phyloP scores from a whole-genome alignment of 352 stramenopile genomes.

The Globisporangium abappressorium region DNA sequence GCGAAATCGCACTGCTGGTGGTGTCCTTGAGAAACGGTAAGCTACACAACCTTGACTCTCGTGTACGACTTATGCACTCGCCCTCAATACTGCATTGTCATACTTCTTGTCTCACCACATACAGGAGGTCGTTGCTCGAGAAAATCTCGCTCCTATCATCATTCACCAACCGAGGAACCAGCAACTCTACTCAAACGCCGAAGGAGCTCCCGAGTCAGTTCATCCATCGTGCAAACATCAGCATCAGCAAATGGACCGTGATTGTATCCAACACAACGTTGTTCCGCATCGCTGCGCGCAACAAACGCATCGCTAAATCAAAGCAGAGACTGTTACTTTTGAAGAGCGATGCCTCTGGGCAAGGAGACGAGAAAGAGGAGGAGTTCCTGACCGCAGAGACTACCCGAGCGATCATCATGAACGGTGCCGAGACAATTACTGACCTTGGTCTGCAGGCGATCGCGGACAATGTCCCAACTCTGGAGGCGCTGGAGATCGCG shows the following conservation, averaged over 20 bases:
- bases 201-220: slow-evolving; percentile 65
- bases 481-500: slow-evolving; percentile 61
- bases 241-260: slow-evolving; percentile 63
- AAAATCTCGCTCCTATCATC: slow-evolving; percentile 18
- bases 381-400: slow-evolving; percentile 12
- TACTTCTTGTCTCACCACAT: neutral
- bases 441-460: slow-evolving; percentile 53
- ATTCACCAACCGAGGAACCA: neutral
- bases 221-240: slow-evolving; percentile 45
- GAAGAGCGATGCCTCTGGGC: neutral
- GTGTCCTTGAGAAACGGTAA: neutral
- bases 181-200: slow-evolving; percentile 3
- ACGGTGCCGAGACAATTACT: slow-evolving; percentile 64
- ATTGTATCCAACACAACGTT: slow-evolving; percentile 68
- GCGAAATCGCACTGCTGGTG: neutral
- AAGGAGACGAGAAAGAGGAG: neutral
- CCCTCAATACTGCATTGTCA: neutral
- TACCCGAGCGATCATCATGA: slow-evolving; percentile 52
- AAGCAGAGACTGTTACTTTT: slow-evolving; percentile 22
- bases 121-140: slow-evolving; percentile 7
- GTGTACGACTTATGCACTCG: neutral
- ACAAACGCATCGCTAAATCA: slow-evolving; percentile 40
- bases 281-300: slow-evolving; percentile 55
- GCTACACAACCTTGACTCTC: neutral
- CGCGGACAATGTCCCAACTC: slow-evolving; percentile 37